A percentile compares a stretch with the other conserved stretches of the same genome.
phyloP scores from a whole-genome alignment of 2,329 filamentous ascomycete genomes.

The Pseudocercospora pini-densiflorae region DNA sequence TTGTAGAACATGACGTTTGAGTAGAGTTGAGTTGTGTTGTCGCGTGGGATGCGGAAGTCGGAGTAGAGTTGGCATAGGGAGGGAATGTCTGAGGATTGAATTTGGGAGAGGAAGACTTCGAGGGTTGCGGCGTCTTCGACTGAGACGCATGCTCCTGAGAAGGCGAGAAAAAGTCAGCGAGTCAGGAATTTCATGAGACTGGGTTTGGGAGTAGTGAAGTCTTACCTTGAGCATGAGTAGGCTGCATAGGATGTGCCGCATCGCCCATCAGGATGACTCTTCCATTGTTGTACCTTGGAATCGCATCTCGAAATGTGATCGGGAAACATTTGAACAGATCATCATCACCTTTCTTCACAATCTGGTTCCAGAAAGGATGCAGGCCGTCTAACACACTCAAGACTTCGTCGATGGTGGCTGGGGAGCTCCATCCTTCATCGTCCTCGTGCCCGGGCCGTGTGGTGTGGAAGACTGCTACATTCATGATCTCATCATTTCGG shows the following conservation, averaged over 20 bases:
- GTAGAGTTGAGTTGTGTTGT: conserved; percentile 18
- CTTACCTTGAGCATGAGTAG: conserved; percentile 14
- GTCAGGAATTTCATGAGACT: no score
- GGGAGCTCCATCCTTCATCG: conserved; percentile 25
- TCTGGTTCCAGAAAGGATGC: conserved; percentile 19
- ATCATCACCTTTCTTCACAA: conserved; percentile 15
- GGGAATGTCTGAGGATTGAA: neutral
- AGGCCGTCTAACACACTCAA: conserved; percentile 15
- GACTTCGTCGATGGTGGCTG: conserved; percentile 18
- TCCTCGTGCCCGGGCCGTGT: conserved; percentile 20
- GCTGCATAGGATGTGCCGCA: conserved; percentile 18
- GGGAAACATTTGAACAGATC: conserved; percentile 21
- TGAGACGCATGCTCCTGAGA: neutral
- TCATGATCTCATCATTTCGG: conserved; percentile 22
- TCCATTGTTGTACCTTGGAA: conserved; percentile 13
- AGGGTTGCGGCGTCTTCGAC: conserved; percentile 21
- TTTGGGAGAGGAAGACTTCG: neutral
- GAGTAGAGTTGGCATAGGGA: conserved; percentile 13
- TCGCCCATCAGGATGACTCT: conserved; percentile 16
- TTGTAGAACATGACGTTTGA: conserved; percentile 18
- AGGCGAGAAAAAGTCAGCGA: no score
- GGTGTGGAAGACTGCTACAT: conserved; percentile 23
- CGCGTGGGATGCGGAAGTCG: conserved; percentile 17
- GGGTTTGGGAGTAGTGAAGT: no score
- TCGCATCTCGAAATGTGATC: conserved; percentile 14